Evolutionary conservation across 176 grass and related monocot species (phyloP).

Genomic region (Zoysia japonica): DNA sequence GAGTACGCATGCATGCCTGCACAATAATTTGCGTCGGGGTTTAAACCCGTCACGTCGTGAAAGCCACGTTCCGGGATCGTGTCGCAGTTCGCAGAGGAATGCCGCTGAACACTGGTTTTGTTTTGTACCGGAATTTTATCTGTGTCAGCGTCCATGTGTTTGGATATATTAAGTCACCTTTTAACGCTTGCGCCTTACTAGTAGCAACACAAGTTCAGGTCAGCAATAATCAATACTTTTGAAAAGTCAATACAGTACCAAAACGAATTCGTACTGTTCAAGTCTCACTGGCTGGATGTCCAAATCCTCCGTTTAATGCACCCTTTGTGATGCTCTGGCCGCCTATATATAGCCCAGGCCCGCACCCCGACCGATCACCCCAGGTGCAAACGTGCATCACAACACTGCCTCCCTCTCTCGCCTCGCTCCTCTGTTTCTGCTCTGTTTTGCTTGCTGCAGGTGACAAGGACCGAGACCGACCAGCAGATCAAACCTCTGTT

Average conservation of each 20-base stretch:
- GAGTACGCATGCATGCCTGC: background rate
- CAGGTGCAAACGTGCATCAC: constrained; percentile 19
- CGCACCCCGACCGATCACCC: background rate
- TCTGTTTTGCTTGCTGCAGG: constrained; percentile 20
- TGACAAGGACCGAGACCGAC: background rate
- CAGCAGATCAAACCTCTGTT: background rate
- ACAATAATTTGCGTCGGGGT: background rate
- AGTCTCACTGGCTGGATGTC: background rate
- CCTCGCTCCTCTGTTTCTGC: constrained; percentile 17
- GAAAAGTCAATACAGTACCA: background rate
- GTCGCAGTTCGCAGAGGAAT: background rate
- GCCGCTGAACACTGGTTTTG: background rate
- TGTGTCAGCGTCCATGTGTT: no score
- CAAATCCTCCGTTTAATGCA: background rate
- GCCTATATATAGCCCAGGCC: constrained; percentile 41
- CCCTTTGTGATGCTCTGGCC: background rate
- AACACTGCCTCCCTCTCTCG: background rate
- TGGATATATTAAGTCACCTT: no score
- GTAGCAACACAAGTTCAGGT: no score
- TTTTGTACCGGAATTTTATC: background rate
- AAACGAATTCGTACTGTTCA: background rate
- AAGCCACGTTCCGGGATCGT: background rate
- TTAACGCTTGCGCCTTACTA: no score
- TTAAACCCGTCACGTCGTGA: background rate
- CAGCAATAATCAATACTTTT: background rate